Base-by-base conservation (phyloP, 371 early-diverging fungal species). In the Mortierella sp. region DNA sequence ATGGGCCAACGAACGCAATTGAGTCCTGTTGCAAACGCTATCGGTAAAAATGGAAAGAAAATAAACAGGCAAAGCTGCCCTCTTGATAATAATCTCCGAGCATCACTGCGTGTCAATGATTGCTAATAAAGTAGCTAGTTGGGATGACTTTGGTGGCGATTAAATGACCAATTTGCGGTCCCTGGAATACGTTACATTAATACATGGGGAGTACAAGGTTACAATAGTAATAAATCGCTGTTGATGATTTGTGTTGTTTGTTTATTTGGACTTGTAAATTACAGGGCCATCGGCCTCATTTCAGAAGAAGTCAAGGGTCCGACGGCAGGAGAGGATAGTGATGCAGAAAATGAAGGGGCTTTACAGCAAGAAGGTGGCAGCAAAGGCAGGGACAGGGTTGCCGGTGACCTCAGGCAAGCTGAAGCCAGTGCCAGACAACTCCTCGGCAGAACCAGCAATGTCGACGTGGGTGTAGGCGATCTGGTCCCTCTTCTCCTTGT, bases 381-480 rank as follows among this genome's bases (percentile, higher is more conserved):
- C 92, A 80, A 97, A 91, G 47, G 97, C 94, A 31, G 93, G 91
- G 26, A 97, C 93, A 10, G 97, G 97, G 68, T 93, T 93, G 26
- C 95, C 97, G 31, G 96, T 96, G 57, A 94, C 93, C 73, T 90
- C 91, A 31, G 93, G 90, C 74, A 97, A 90, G 75, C 94, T 94
- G 88, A 95, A 92, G 1, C 95, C 96, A 34, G 88, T 89, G 50
- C 91, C 91, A 34, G 87, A 79, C 34, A 87, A 77, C 50, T 92
- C 91, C 81, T 97, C 97, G 13, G 96, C 95, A 50, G 92, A 93
- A 47, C 96, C 97, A 57, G 97, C 97, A 81, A 97, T 92, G 82
- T 97, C 97, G 24, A 97, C 83, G 83, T 97, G 97, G 44, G 96
- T 95, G 88, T 95, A 97, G 54, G 94, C 93, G 68, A 97, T 91